Evolutionary conservation across 345 rosid species (phyloP).

Genomic region (Toxicodendron radicans): DNA sequence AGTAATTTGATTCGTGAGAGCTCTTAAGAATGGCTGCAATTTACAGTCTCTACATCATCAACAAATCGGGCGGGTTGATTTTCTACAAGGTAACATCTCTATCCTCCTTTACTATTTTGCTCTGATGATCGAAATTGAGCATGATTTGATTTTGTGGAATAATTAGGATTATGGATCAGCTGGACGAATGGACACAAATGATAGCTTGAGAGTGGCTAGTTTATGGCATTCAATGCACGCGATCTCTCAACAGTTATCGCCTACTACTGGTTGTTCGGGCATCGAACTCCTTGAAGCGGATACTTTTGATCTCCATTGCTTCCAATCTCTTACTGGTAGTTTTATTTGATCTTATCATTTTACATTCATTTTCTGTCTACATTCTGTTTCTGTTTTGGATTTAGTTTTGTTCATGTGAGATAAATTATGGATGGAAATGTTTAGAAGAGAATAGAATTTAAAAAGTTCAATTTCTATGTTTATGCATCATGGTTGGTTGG

Average conservation of each 20-base stretch:
- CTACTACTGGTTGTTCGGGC: conserved; percentile 81
- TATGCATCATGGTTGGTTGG: not conserved
- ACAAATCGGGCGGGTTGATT: conserved; percentile 89
- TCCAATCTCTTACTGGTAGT: conserved; percentile 89
- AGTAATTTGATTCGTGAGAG: not conserved
- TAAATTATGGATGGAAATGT: not conserved
- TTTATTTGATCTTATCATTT: not conserved
- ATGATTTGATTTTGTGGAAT: not conserved
- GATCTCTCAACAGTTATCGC: conserved; percentile 96
- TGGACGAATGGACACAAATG: conserved; percentile 97
- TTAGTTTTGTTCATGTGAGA: not conserved
- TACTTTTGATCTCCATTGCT: conserved; percentile 92
- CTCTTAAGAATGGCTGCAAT: conserved; percentile 59
- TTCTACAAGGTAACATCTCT: conserved; percentile 64
- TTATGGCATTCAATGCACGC: conserved; percentile 99
- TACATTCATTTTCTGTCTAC: not conserved
- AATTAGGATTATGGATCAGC: conserved; percentile 85
- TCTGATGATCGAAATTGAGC: not conserved
- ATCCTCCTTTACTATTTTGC: not conserved
- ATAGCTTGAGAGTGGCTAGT: conserved; percentile 97
- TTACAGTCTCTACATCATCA: conserved; percentile 79
- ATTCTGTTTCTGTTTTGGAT: not conserved
- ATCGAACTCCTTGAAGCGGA: conserved; percentile 96
- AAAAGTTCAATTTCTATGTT: not conserved
- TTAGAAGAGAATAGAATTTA: not conserved